Percentiles rank a stretch among this genome's conserved stretches.
These are phyloP conservation scores for Hamamelis virginiana DNA, from an alignment of 164 flowering plant species.

Conservation along the genomic window DNA sequence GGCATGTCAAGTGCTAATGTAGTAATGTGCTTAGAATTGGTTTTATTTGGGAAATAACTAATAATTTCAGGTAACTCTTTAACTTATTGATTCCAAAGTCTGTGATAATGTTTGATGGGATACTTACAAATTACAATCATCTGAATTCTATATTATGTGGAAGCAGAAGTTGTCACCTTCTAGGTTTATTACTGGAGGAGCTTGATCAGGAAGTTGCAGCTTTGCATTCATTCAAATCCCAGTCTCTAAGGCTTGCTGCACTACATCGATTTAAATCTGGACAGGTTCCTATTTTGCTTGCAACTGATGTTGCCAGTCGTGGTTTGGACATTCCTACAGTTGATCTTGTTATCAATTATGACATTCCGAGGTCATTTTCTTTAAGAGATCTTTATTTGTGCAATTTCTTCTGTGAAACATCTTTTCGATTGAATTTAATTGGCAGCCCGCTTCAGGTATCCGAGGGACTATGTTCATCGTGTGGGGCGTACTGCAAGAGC, in stretches of 20 bases:
- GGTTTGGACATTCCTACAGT: slow-evolving; percentile 98
- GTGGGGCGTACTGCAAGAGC: slow-evolving; percentile 99
- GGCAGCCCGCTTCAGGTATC: slow-evolving; percentile 40
- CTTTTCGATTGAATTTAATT: neutral
- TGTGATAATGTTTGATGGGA: neutral
- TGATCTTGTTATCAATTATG: slow-evolving; percentile 91
- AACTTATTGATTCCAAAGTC: neutral
- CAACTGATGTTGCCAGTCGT: slow-evolving; percentile 96
- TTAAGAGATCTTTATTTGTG: neutral
- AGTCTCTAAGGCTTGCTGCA: slow-evolving; percentile 79
- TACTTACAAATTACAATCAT: neutral
- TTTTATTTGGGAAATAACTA: neutral
- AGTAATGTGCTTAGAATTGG: neutral
- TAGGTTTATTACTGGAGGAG: slow-evolving; percentile 77
- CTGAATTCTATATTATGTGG: slow-evolving; percentile 6
- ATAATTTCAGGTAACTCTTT: neutral
- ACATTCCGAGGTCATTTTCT: slow-evolving; percentile 73
- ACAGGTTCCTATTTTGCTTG: slow-evolving; percentile 67
- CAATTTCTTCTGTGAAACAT: neutral
- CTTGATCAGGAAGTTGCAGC: slow-evolving; percentile 66
- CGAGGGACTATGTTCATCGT: slow-evolving; percentile 93
- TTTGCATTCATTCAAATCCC: slow-evolving; percentile 79
- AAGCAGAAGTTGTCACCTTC: slow-evolving; percentile 73
- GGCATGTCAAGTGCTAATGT: neutral
- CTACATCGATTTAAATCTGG: slow-evolving; percentile 84